Conservation (phyloP, 2,329 filamentous ascomycete genomes). For the Exophiala sideris region DNA sequence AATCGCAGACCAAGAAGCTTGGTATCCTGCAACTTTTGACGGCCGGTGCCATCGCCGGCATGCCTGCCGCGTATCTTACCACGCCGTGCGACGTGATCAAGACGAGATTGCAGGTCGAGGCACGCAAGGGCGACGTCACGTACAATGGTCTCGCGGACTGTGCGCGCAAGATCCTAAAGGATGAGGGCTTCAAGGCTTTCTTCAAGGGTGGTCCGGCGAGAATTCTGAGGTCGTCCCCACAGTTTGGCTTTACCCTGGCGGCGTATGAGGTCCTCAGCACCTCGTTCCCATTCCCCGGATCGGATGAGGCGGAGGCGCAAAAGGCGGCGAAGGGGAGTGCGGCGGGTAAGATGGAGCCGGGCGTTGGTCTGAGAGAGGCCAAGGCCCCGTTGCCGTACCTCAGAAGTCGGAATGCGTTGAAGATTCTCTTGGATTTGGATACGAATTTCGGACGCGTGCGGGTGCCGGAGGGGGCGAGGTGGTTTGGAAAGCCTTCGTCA, state of each 20-base stretch:
- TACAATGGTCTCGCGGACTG: conserved; percentile 88
- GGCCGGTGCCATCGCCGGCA: conserved; percentile 89
- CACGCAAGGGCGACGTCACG: conserved; percentile 84
- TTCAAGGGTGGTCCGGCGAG: conserved; percentile 97
- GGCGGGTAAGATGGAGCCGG: conserved; percentile 61
- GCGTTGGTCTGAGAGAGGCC: conserved; percentile 62
- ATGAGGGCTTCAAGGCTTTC: conserved; percentile 94
- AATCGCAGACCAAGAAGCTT: conserved; percentile 75
- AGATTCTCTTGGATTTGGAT: conserved; percentile 92
- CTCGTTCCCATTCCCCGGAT: conserved; percentile 72
- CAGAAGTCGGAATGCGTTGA: conserved; percentile 82
- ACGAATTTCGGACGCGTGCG: conserved; percentile 81
- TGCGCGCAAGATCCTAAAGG: conserved; percentile 75
- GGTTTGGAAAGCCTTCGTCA: conserved; percentile 1
- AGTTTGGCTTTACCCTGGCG: conserved; percentile 96
- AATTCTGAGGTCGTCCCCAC: conserved; percentile 90
- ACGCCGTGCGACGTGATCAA: conserved; percentile 99
- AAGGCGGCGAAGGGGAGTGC: conserved; percentile 40
- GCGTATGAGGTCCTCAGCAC: conserved; percentile 90
- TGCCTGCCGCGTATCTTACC: conserved; percentile 90
- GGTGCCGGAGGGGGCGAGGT: conserved; percentile 43
- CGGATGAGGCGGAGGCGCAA: conserved; percentile 49
- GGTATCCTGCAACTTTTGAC: conserved; percentile 87
- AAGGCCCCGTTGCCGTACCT: conserved; percentile 63
- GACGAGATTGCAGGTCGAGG: conserved; percentile 94